These are phyloP conservation scores for Gastrolobium villosum DNA, from an alignment of 306 rosid species.

Conservation along the genomic window DNA sequence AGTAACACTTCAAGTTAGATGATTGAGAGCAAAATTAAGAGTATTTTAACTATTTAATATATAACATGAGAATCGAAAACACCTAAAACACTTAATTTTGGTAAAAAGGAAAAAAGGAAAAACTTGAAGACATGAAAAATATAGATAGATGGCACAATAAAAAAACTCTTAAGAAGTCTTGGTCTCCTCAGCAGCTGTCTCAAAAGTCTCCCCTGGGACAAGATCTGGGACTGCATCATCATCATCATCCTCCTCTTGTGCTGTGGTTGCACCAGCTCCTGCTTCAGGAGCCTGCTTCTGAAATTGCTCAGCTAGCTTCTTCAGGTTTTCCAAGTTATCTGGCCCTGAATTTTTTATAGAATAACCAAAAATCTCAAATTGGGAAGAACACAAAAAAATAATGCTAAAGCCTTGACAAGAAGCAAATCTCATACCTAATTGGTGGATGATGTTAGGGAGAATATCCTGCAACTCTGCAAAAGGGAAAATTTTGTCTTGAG, in stretches of 20 bases:
- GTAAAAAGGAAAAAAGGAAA: neutral
- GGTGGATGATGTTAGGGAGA: conserved; percentile 85
- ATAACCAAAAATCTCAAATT: neutral
- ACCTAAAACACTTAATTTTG: conserved; percentile 44
- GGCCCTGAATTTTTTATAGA: conserved; percentile 66
- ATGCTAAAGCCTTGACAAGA: neutral
- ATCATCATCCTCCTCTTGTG: conserved; percentile 68
- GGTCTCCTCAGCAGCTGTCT: conserved; percentile 80
- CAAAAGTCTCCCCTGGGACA: conserved; percentile 82
- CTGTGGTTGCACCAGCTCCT: conserved; percentile 57
- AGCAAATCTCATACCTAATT: conserved; percentile 63
- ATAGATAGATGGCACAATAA: conserved; percentile 55
- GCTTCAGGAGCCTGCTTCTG: conserved; percentile 84
- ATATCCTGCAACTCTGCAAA: conserved; percentile 87
- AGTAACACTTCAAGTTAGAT: conserved; percentile 32
- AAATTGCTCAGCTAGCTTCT: conserved; percentile 85
- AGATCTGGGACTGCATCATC: conserved; percentile 77
- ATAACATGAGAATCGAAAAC: conserved; percentile 13
- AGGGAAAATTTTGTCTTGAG: neutral
- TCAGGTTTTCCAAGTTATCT: conserved; percentile 88
- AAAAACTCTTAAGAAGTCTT: conserved; percentile 53
- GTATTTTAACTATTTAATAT: conserved; percentile 38
- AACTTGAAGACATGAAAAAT: conserved; percentile 15
- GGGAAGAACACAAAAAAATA: neutral
- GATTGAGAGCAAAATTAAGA: conserved; percentile 18